A percentile compares a stretch with the other conserved stretches of the same genome.
These are phyloP conservation scores for Paecilomyces niveus DNA, from an alignment of 2,329 filamentous ascomycete species.

Conservation along the genomic window DNA sequence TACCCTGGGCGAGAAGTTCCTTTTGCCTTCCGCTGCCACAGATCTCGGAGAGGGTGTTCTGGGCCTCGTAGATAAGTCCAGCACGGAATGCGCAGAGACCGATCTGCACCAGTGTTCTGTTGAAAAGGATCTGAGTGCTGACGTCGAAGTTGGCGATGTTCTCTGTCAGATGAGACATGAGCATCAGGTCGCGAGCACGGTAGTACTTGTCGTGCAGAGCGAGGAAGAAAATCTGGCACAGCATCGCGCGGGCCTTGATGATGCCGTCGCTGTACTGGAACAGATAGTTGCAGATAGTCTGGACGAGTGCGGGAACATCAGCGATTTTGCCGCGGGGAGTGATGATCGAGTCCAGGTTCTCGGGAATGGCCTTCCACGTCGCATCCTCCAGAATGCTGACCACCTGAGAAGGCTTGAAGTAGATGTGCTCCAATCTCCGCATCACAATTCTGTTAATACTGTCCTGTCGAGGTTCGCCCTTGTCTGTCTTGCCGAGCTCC, in stretches of 20 bases:
- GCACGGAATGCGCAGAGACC: slow-evolving; percentile 97
- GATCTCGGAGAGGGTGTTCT: slow-evolving; percentile 96
- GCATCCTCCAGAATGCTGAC: slow-evolving; percentile 91
- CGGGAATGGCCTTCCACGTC: slow-evolving; percentile 75
- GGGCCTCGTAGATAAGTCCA: slow-evolving; percentile 92
- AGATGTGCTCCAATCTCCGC: slow-evolving; percentile 90
- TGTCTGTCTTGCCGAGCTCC: slow-evolving; percentile 60
- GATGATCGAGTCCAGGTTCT: slow-evolving; percentile 65
- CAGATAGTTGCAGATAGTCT: slow-evolving; percentile 86
- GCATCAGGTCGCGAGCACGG: slow-evolving; percentile 95
- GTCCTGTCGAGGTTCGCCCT: slow-evolving; percentile 72
- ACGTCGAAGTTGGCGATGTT: slow-evolving; percentile 96
- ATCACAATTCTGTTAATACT: slow-evolving; percentile 88
- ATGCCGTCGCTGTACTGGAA: slow-evolving; percentile 94
- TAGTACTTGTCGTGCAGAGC: slow-evolving; percentile 98
- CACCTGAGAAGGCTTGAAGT: slow-evolving; percentile 97
- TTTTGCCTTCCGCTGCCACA: slow-evolving; percentile 97
- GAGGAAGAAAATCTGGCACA: slow-evolving; percentile 98
- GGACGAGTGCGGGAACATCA: slow-evolving; percentile 68
- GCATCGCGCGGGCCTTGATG: slow-evolving; percentile 90
- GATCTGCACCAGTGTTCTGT: slow-evolving; percentile 94
- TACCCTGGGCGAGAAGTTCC: slow-evolving; percentile 93
- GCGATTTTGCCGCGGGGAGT: slow-evolving; percentile 63
- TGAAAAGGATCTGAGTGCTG: slow-evolving; percentile 96
- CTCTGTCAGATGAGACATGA: slow-evolving; percentile 98